Base-by-base conservation (phyloP, 1,284 basidiomycete species). In the Trichosporon inkin region DNA sequence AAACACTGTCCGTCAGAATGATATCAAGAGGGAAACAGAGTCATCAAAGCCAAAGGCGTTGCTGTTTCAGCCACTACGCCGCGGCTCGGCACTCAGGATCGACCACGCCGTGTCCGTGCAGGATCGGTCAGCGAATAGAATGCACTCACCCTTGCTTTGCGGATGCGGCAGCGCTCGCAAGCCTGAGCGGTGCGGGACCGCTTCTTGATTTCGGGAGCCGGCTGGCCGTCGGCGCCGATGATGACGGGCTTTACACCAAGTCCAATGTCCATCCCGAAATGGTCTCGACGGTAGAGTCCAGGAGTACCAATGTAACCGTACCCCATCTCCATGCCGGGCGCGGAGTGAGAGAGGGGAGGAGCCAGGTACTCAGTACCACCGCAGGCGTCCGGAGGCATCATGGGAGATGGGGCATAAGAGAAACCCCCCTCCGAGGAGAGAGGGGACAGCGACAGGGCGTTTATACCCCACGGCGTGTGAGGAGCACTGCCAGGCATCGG, bases 101-200 rank as follows among this genome's bases (percentile, higher is more conserved):
- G 38, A 40, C 22, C 10, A 39, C 20, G 20, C 16, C 22, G 10
- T 19, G 8, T 34, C 32, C 16, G 22, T n/a, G 39, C 53, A 41
- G 10, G 24, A 40, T 28, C 19, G n/a, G n/a, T 13, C 32, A 7
- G 16, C 16, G 14, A 51, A 51, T 16, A 39, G 16, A 4, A 2
- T 2, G 5, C 3, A 69, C 68, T 69, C 60, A 69, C 68, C 51
- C 64, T 63, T 11, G 68, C 68, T 38, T 69, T 69, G 38, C 68
- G 61, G 37, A 63, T 58, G 7, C 68, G 63, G 54, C 68, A 69
- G 14, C 62, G 62, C 57, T 69, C 68, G 39, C 68, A 69, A 0
- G 68, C 68, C 62, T 69, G 68, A 1, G 66, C 66, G 3, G 64
- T 63, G 34, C 68, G 61, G 1, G 63, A 63, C 4, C 68, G 57